Conservation (phyloP, 371 early-diverging fungal species). For the Racocetra persica region DNA sequence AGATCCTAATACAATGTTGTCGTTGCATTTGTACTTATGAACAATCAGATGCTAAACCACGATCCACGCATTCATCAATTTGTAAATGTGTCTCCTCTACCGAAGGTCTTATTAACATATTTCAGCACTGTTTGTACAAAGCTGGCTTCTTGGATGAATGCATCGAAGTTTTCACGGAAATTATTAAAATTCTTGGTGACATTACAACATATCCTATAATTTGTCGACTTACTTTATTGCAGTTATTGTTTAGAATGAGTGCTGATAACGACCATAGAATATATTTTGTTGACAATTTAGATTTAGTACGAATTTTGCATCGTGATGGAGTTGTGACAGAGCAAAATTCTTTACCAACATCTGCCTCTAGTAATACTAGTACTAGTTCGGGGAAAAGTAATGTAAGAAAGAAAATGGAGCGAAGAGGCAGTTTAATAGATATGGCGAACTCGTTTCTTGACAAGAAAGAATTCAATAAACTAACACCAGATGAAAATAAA, state of each 20-base stretch:
- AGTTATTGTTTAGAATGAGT: slow-evolving; percentile 61
- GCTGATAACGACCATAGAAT: slow-evolving; percentile 67
- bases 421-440: slow-evolving; percentile 19
- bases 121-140: slow-evolving; percentile 52
- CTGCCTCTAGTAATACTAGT: slow-evolving; percentile 44
- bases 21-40: slow-evolving; percentile 52
- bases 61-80: slow-evolving; percentile 16
- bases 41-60: slow-evolving; percentile 38
- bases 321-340: slow-evolving; percentile 46
- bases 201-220: slow-evolving; percentile 55
- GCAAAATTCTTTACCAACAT: slow-evolving; percentile 41
- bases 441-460: slow-evolving; percentile 20
- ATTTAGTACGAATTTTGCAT: slow-evolving; percentile 42
- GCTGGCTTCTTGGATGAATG: slow-evolving; percentile 51
- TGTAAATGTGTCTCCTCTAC: slow-evolving; percentile 49
- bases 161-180: slow-evolving; percentile 56
- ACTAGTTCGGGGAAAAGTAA: slow-evolving; percentile 14
- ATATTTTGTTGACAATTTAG: slow-evolving; percentile 49
- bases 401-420: slow-evolving; percentile 5
- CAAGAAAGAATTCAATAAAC: slow-evolving; percentile 12
- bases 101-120: slow-evolving; percentile 49
- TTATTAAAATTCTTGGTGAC: slow-evolving; percentile 58
- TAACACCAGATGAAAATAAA: background rate
- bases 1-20: slow-evolving; percentile 54
- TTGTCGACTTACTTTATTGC: slow-evolving; percentile 62